Evolutionary conservation across 352 stramenopile species (phyloP), one percentile per base, ranked within the genome.

Genomic region (Pythium myriotylum): DNA sequence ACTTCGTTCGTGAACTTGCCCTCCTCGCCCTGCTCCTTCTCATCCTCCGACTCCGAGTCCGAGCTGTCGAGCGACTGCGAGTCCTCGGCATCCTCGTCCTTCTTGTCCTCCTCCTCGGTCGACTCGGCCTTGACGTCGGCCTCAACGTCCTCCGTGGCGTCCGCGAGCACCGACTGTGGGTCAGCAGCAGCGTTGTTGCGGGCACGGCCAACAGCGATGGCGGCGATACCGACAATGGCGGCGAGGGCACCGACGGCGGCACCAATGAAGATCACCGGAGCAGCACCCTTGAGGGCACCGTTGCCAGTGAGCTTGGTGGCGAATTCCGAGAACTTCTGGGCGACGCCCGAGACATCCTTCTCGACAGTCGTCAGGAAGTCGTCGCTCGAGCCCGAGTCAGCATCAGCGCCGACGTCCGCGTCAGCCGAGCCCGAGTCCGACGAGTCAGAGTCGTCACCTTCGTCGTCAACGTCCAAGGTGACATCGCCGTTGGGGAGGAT

Each of bases 221-320:
- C 83, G 46, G 72, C 77, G 20, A 92, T 76, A 32, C 81, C 83
- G 35, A 92, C 62, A 20, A 91, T 79, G 4, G 80, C 76, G 7
- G 79, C 83, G n/a, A 92, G 48, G 24, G 70, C 79, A 54, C 80
- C 81, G 53, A 92, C 77, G 54, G 84, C 72, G 26, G 77, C 79
- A 54, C 81, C 88, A 50, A 89, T 81, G 39, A 89, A 72, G 56
- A 90, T 67, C 16, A 89, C 63, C 0, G 81, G 79, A 14, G 66
- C 67, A 19, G 68, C 67, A 20, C 83, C 68, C 42, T 60, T 61
- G 20, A 73, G 62, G 45, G 84, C 72, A 48, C 63, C 74, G 17
- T 84, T 66, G 14, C 50, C 48, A 40, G 75, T 77, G 9, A 92
- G 64, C 65, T 90, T 81, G 14, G 80, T 89, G 35, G 76, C 69